Evolutionary conservation across 2,329 filamentous ascomycete genomes (phyloP), one percentile per base, ranked within the genome.

Genomic region (Diaporthe caulivora): DNA sequence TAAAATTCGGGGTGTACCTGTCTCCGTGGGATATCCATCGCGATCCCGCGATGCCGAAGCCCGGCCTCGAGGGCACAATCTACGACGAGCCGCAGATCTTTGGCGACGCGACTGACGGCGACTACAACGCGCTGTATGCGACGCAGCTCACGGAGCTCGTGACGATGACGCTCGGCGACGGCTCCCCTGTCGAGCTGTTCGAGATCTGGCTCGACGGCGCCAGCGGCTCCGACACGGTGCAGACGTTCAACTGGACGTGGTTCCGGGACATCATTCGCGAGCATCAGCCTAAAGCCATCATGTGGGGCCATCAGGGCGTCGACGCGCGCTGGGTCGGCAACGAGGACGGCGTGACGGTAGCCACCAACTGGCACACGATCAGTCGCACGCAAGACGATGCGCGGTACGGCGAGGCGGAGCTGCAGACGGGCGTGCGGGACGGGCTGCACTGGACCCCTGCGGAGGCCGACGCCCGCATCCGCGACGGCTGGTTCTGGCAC

Each of bases 11-110:
- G 34, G 78, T 82, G 10, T 82, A 82, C 54, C 75, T 83, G 5
- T 81, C 79, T 6, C 81, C 81, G 1, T 83, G 81, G 81, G 81
- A 83, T 69, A 82, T 82, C 53, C 80, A 82, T 74, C 81, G 80
- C 24, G 81, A 82, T 60, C 80, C 81, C 2, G 79, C 80, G 15
- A 81, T 83, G 80, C 79, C 81, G 1, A 82, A 83, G 72, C 75
- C 77, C 1, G 29, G 76, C 2, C 75, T 83, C 10, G 49, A 71
- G 0, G 78, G 78, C n/a, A 82, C 81, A 1, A 72, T 77, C 5
- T 82, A 80, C 62, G 80, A 81, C 72, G 81, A 81, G 72, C 79
- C 80, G 31, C 81, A 82, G 75, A 81, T 81, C 37, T 82, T 82
- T 34, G 81, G 81, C 4, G 80, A 82, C 71, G 65, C 51, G 29